phyloP scores from a whole-genome alignment of 306 rosid genomes.

The Dryas drummondii region DNA sequence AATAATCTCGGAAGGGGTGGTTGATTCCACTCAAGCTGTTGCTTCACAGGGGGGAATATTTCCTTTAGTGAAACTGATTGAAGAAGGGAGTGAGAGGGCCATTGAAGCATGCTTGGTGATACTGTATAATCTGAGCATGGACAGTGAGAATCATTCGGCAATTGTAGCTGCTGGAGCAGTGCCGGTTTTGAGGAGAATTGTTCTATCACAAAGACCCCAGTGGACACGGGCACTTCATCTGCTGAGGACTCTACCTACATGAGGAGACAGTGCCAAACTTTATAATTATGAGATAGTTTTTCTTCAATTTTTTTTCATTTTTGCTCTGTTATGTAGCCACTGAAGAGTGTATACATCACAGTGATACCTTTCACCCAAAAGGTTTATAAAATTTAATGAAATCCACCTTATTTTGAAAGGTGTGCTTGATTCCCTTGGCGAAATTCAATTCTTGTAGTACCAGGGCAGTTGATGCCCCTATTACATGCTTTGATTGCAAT shows the following conservation, averaged over 20 bases:
- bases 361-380: background rate
- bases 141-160: conserved; percentile 66
- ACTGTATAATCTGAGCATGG: conserved; percentile 76
- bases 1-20: conserved; percentile 76
- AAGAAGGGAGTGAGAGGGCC: conserved; percentile 69
- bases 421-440: background rate
- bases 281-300: background rate
- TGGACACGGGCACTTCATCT: conserved; percentile 77
- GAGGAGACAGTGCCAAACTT: conserved; percentile 7
- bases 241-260: conserved; percentile 62
- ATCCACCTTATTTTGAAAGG: background rate
- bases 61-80: conserved; percentile 67
- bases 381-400: background rate
- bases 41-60: conserved; percentile 57
- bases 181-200: conserved; percentile 57
- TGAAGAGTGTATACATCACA: background rate
- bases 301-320: background rate
- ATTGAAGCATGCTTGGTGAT: conserved; percentile 72
- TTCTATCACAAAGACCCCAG: conserved; percentile 57
- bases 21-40: conserved; percentile 55
- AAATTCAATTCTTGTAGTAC: background rate
- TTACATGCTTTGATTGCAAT: background rate
- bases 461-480: background rate
- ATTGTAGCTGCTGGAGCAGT: conserved; percentile 75
- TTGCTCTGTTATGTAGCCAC: background rate